phyloP scores from a whole-genome alignment of 1,284 basidiomycete genomes.

The Cryptococcus deneoformans region DNA sequence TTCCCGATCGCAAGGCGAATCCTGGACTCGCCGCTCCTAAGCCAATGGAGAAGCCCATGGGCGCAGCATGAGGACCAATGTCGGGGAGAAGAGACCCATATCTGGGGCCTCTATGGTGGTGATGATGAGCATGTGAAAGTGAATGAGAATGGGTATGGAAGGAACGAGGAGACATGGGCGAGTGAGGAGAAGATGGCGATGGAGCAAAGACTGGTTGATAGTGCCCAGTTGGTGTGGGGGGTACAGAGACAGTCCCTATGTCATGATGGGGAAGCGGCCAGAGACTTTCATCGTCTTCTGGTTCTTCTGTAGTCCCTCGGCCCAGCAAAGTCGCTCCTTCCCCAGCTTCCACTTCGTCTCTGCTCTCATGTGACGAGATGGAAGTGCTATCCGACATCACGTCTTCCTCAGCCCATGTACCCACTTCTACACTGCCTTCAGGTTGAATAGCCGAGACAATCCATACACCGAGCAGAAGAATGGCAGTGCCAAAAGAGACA shows the following conservation, averaged over 20 bases:
- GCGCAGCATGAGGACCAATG: slow-evolving; percentile 30
- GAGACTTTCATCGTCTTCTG: slow-evolving; percentile 8
- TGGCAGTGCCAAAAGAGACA: slow-evolving; percentile 72
- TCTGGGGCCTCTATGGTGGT: slow-evolving; percentile 22
- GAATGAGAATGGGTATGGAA: neutral
- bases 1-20: slow-evolving; percentile 42
- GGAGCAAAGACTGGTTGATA: neutral
- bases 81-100: slow-evolving; percentile 49
- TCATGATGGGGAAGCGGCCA: neutral
- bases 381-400: slow-evolving; percentile 15
- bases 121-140: slow-evolving; percentile 3
- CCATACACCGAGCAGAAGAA: slow-evolving; percentile 87
- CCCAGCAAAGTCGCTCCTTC: slow-evolving; percentile 22
- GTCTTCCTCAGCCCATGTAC: slow-evolving; percentile 49
- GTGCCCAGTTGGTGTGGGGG: neutral
- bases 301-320: slow-evolving; percentile 16
- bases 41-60: slow-evolving; percentile 48
- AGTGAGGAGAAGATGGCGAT: slow-evolving; percentile 11
- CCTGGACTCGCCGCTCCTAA: slow-evolving; percentile 50
- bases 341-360: slow-evolving; percentile 22
- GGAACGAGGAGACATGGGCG: slow-evolving; percentile 19
- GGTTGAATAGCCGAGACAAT: slow-evolving; percentile 59
- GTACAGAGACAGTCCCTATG: neutral
- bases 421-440: slow-evolving; percentile 48
- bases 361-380: slow-evolving; percentile 17